Evolutionary conservation across 2,329 filamentous ascomycete genomes (phyloP).

Genomic region (Claviceps lovelessii): DNA sequence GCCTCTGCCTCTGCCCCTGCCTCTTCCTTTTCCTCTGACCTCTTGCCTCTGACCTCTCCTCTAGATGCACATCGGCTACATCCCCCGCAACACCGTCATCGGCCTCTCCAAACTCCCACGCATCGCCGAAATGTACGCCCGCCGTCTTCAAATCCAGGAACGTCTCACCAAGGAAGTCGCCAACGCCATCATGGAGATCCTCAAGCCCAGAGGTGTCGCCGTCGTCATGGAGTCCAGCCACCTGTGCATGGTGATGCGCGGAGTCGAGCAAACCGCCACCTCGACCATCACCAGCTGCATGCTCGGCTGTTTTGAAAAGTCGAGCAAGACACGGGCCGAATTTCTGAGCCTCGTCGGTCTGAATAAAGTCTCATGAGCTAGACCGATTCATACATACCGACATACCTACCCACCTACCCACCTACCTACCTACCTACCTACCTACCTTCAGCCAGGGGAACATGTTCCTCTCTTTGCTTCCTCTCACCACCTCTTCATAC

Average conservation of each 20-base stretch:
- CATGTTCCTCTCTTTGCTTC: too few relatives aligned
- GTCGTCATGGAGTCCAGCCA: slow-evolving; percentile 97
- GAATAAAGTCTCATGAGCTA: slow-evolving; percentile 22
- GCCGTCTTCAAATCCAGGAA: slow-evolving; percentile 89
- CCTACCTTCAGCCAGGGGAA: too few relatives aligned
- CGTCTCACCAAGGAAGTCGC: slow-evolving; percentile 92
- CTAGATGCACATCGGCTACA: slow-evolving; percentile 98
- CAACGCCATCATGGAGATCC: slow-evolving; percentile 78
- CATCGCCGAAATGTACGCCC: slow-evolving; percentile 92
- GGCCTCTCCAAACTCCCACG: slow-evolving; percentile 91
- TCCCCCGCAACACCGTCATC: slow-evolving; percentile 79
- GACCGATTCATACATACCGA: too few relatives aligned
- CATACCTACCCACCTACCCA: background rate
- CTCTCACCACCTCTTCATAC: background rate
- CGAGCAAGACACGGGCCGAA: slow-evolving; percentile 88
- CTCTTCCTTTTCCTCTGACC: background rate
- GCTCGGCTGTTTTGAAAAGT: slow-evolving; percentile 85
- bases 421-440: background rate
- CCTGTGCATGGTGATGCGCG: slow-evolving; percentile 97
- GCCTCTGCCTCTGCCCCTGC: background rate
- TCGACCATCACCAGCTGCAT: slow-evolving; percentile 94
- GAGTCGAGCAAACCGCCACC: slow-evolving; percentile 81
- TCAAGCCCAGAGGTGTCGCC: slow-evolving; percentile 86
- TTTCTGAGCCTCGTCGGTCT: slow-evolving; percentile 70
- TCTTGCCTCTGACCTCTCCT: background rate